Evolutionary conservation across 805 yeast species (phyloP).

Genomic region (Hanseniaspora mollemarum): DNA sequence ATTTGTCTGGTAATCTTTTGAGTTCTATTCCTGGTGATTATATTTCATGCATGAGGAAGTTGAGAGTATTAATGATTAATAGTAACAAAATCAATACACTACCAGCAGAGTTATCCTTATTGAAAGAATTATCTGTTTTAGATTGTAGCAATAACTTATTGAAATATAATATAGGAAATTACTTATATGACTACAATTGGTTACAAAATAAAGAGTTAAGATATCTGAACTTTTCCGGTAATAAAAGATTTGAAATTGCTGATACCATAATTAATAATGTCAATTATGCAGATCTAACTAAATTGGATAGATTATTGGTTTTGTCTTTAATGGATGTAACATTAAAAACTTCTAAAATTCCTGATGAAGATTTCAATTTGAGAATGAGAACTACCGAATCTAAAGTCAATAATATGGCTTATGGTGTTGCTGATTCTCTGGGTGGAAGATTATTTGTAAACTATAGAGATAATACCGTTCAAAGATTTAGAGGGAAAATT

Average conservation of each 20-base stretch:
- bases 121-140: conserved; percentile 50
- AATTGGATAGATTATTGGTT: conserved; percentile 55
- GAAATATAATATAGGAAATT: conserved; percentile 84
- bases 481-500: conserved; percentile 73
- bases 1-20: conserved; percentile 72
- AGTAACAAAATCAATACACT: conserved; percentile 75
- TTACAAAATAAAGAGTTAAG: conserved; percentile 62
- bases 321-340: conserved; percentile 94
- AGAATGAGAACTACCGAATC: conserved; percentile 88
- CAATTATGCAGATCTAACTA: conserved; percentile 48
- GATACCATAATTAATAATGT: conserved; percentile 43
- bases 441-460: conserved; percentile 57
- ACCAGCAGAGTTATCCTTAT: conserved; percentile 76
- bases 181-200: conserved; percentile 99
- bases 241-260: conserved; percentile 79
- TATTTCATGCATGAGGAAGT: conserved; percentile 40
- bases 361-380: conserved; percentile 71
- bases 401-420: conserved; percentile 58
- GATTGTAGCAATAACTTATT: conserved; percentile 87
- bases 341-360: conserved; percentile 72
- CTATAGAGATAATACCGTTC: conserved; percentile 74
- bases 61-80: conserved; percentile 58
- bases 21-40: conserved; percentile 78
- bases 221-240: conserved; percentile 84
- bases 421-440: conserved; percentile 84